Conservation (phyloP, 2,329 filamentous ascomycete genomes). For the Fusarium chuoi region DNA sequence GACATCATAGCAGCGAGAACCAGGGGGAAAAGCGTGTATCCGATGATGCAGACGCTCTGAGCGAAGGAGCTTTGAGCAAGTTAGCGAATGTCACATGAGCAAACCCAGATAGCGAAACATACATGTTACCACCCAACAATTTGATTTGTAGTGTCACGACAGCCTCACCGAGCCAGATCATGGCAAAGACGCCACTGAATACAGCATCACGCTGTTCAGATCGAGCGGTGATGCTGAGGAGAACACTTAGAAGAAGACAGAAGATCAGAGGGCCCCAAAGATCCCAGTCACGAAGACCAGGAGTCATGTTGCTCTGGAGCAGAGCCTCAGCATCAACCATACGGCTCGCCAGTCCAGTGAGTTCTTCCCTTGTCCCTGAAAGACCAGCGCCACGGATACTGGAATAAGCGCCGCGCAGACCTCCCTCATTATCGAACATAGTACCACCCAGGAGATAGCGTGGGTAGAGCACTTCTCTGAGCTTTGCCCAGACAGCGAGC, state of each 20-base stretch:
- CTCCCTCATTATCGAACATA: conserved; percentile 67
- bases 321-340: conserved; percentile 72
- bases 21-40: conserved; percentile 96
- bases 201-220: conserved; percentile 86
- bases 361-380: conserved; percentile 69
- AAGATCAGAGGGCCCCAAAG: conserved; percentile 97
- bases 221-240: conserved; percentile 85
- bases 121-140: conserved; percentile 96
- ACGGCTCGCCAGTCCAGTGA: conserved; percentile 68
- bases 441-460: conserved; percentile 85
- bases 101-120: conserved; percentile 53
- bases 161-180: conserved; percentile 96
- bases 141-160: conserved; percentile 99
- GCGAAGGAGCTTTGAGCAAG: conserved; percentile 81
- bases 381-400: conserved; percentile 69
- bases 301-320: conserved; percentile 80
- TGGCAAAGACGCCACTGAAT: conserved; percentile 95
- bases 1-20: conserved; percentile 93
- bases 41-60: conserved; percentile 97
- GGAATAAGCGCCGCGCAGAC: conserved; percentile 70
- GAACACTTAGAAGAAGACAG: conserved; percentile 86
- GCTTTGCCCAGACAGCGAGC: conserved; percentile 95
- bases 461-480: conserved; percentile 96
- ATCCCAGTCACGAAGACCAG: conserved; percentile 95
- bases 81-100: conserved; percentile 31